Conservation (phyloP, 2,329 filamentous ascomycete genomes). For the Aureobasidium sp. region DNA sequence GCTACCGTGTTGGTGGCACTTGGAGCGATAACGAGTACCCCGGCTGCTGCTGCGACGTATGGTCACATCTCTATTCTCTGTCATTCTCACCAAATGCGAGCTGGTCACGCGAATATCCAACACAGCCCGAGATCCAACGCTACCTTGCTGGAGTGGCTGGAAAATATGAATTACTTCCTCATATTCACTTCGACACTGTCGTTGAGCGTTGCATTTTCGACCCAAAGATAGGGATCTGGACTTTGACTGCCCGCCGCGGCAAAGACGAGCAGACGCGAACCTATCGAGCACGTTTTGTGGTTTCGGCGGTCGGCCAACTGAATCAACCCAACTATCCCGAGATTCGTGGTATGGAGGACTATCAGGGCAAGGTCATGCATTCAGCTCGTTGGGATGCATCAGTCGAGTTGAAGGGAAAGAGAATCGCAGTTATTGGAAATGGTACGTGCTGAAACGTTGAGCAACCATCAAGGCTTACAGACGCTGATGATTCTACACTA, state of each 20-base stretch:
- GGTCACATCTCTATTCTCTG: constrained; percentile 63
- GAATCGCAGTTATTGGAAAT: constrained; percentile 66
- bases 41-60: constrained; percentile 44
- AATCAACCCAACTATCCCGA: constrained; percentile 59
- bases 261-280: constrained; percentile 57
- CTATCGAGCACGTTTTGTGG: constrained; percentile 64
- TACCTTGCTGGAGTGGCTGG: constrained; percentile 61
- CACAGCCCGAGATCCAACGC: constrained; percentile 66
- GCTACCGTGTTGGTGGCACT: constrained; percentile 52
- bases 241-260: too few relatives aligned
- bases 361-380: constrained; percentile 62
- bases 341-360: constrained; percentile 54
- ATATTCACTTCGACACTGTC: constrained; percentile 64
- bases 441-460: constrained; percentile 37
- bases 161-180: constrained; percentile 60
- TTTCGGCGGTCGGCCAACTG: constrained; percentile 66
- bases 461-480: too few relatives aligned
- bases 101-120: constrained; percentile 65
- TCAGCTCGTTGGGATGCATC: constrained; percentile 66
- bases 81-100: constrained; percentile 65
- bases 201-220: too few relatives aligned
- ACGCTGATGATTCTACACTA: not conserved
- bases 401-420: constrained; percentile 60
- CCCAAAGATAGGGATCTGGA: too few relatives aligned
- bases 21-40: constrained; percentile 57